These are phyloP conservation scores for Stachybotrys echinatus DNA, from an alignment of 2,329 filamentous ascomycete genomes.

Conservation along the genomic window DNA sequence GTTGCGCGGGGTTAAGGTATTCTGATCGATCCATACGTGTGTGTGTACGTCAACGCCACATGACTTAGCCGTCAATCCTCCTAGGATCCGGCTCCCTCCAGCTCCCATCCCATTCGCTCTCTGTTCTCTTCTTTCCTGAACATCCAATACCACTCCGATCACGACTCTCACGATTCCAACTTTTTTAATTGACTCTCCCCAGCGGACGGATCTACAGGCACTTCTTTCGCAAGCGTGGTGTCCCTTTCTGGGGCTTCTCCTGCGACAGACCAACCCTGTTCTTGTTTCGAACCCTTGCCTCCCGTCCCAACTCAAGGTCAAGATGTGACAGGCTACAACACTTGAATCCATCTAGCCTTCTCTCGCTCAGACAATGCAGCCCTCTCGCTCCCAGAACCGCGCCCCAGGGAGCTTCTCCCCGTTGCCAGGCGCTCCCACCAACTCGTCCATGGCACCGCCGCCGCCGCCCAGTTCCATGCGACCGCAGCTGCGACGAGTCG, in stretches of 20 bases:
- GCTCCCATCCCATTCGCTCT: no score
- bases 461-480: conserved; percentile 17
- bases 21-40: no score
- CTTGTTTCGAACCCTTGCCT: not conserved
- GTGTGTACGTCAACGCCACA: not conserved
- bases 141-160: no score
- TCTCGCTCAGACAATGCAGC: conserved; percentile 36
- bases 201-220: no score
- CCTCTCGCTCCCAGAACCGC: conserved; percentile 37
- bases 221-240: no score
- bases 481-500: conserved; percentile 27
- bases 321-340: not conserved
- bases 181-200: no score
- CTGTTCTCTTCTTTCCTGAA: no score
- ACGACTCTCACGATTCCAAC: no score
- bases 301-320: not conserved
- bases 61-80: not conserved
- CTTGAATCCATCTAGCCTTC: not conserved
- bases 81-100: not conserved
- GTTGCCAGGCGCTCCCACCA: conserved; percentile 29
- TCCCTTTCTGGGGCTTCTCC: no score
- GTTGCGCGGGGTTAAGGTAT: not conserved
- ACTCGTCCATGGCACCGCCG: conserved; percentile 7
- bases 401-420: conserved; percentile 54
- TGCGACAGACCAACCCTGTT: no score